Evolutionary conservation across 768 basidiomycete species (phyloP), one percentile per base, ranked within the genome.

Genomic region (Suillus occidentalis): DNA sequence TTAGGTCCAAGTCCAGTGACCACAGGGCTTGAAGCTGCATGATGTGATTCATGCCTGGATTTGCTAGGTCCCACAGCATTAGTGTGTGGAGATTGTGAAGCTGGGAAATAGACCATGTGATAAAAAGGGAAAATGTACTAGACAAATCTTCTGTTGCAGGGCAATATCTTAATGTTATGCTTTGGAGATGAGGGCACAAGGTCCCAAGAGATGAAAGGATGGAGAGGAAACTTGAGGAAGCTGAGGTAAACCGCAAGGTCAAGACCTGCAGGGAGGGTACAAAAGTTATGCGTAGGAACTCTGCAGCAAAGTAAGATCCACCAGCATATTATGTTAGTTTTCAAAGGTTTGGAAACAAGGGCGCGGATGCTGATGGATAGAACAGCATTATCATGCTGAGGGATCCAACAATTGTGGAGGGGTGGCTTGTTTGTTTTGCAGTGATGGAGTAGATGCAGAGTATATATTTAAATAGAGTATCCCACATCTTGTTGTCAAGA

Each of bases 271-370:
- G 50, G 7, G 71, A 20, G 20, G 73, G 67, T 25, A 73, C 67
- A 12, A 73, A 73, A 22, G 72, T 36, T 22, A 73, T 66, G 28
- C 65, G 69, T 34, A 73, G 34, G 50, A 73, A 67, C 34, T 73
- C 73, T 1, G 71, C 60, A 66, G 69, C 69, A 28, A 61, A 45
- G 1, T 63, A 31, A 61, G 72, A 69, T 25, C 68, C 61, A 39
- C 62, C 58, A 10, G 72, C 73, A 49, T 69, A 74, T 71, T 73
- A 73, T 12, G 63, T 66, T 22, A 73, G 31, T 36, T 66, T 61
- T 1, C 31, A 64, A 22, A 73, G 31, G 60, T 70, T 73, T 0
- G 73, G 69, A 31, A 75, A 73, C 58, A 73, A 69, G 65, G n/a
- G n/a, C n/a, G n/a, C n/a, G n/a, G n/a, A n/a, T n/a, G n/a, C n/a